Evolutionary conservation across 805 yeast species (phyloP).

Genomic region (Lachancea mirantina): DNA sequence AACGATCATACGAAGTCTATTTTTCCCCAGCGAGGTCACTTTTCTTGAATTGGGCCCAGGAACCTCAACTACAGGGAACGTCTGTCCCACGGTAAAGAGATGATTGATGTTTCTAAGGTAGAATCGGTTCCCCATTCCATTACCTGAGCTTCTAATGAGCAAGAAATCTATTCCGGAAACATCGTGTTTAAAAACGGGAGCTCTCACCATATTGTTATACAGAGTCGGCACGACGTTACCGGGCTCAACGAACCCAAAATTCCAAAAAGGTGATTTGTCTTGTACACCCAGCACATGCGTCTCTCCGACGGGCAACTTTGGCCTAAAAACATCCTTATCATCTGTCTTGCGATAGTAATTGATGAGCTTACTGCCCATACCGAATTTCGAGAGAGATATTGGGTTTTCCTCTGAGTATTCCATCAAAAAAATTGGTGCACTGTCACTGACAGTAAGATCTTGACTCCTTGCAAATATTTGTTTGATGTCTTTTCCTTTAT

Average conservation of each 20-base stretch:
- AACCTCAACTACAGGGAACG: slow-evolving; percentile 86
- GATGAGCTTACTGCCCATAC: slow-evolving; percentile 91
- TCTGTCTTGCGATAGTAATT: slow-evolving; percentile 83
- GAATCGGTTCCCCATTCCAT: slow-evolving; percentile 63
- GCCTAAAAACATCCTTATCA: slow-evolving; percentile 78
- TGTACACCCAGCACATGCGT: slow-evolving; percentile 94
- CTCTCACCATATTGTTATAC: slow-evolving; percentile 84
- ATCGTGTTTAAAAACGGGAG: slow-evolving; percentile 89
- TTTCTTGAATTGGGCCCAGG: slow-evolving; percentile 98
- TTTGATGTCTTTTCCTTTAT: slow-evolving; percentile 70
- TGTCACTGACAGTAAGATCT: slow-evolving; percentile 79
- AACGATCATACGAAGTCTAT: slow-evolving; percentile 88
- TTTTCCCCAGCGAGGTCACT: slow-evolving; percentile 87
- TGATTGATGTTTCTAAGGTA: slow-evolving; percentile 63
- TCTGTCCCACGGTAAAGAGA: slow-evolving; percentile 83
- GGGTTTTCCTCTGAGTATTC: slow-evolving; percentile 93
- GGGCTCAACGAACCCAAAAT: slow-evolving; percentile 91
- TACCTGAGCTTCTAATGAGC: slow-evolving; percentile 71
- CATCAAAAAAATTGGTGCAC: slow-evolving; percentile 66
- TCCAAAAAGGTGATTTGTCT: slow-evolving; percentile 97
- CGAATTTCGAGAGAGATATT: slow-evolving; percentile 72
- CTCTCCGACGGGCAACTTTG: slow-evolving; percentile 85
- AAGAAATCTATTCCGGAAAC: slow-evolving; percentile 72
- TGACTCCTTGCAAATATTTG: slow-evolving; percentile 65
- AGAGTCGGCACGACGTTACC: slow-evolving; percentile 92